phyloP scores from a whole-genome alignment of 179 eudicot species.

The Silene vulgaris region DNA sequence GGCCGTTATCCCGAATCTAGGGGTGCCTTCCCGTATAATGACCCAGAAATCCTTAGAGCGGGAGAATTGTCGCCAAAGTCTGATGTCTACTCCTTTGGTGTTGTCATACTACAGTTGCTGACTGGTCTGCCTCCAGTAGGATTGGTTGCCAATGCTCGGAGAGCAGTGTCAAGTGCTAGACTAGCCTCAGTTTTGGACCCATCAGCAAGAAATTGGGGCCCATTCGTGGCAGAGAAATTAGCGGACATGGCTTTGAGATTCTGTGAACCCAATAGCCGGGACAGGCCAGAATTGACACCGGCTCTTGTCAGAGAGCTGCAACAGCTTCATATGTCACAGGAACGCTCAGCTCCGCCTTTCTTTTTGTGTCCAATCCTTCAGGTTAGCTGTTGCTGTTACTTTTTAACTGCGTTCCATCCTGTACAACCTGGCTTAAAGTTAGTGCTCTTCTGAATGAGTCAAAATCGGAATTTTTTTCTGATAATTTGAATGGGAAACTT shows the following conservation, averaged over 20 bases:
- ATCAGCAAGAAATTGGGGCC: slow-evolving; percentile 73
- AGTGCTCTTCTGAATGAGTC: neutral
- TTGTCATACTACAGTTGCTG: slow-evolving; percentile 60
- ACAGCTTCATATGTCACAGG: slow-evolving; percentile 58
- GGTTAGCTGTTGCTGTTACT: slow-evolving; percentile 36
- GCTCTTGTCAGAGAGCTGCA: slow-evolving; percentile 60
- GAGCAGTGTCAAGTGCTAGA: slow-evolving; percentile 47
- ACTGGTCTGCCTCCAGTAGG: slow-evolving; percentile 58
- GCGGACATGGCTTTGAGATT: slow-evolving; percentile 60
- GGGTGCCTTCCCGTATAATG: slow-evolving; percentile 61
- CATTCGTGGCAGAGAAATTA: slow-evolving; percentile 51
- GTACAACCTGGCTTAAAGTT: neutral
- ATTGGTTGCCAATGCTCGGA: slow-evolving; percentile 45
- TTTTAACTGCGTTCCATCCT: neutral
- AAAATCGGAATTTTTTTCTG: neutral
- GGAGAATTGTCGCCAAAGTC: slow-evolving; percentile 54
- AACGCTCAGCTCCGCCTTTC: slow-evolving; percentile 58
- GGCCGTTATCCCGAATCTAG: slow-evolving; percentile 42
- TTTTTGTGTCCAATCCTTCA: slow-evolving; percentile 70
- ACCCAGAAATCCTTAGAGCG: slow-evolving; percentile 59
- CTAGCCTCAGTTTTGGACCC: slow-evolving; percentile 55
- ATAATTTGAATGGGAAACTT: neutral
- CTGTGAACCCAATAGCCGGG: slow-evolving; percentile 59
- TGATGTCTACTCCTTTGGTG: slow-evolving; percentile 68
- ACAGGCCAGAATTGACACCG: slow-evolving; percentile 62